These are phyloP conservation scores for Myriosclerotinia curreyana DNA, from an alignment of 2,329 filamentous ascomycete genomes.

Conservation along the genomic window DNA sequence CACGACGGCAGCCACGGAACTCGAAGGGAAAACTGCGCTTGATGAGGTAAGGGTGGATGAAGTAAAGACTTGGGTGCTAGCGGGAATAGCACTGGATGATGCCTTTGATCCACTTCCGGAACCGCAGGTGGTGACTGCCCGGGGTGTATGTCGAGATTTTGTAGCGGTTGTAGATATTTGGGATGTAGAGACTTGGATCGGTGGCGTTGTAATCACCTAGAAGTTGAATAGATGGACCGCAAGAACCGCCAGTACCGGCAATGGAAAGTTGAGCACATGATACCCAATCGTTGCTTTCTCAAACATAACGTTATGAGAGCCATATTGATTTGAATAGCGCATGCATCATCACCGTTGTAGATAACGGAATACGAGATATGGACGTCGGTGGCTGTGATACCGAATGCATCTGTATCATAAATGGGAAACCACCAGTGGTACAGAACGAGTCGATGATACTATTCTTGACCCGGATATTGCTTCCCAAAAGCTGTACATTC, in stretches of 20 bases:
- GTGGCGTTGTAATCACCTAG: slow-evolving; percentile 31
- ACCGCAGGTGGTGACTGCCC: slow-evolving; percentile 27
- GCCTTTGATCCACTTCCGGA: neutral
- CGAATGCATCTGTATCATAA: slow-evolving; percentile 40
- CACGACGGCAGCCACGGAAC: neutral
- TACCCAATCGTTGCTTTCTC: no score
- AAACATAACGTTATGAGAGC: no score
- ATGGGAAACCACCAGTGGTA: slow-evolving; percentile 19
- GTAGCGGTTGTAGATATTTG: slow-evolving; percentile 31
- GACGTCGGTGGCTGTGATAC: slow-evolving; percentile 38
- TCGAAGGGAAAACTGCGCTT: neutral
- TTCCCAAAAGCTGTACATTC: slow-evolving; percentile 43
- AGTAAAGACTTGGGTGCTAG: neutral
- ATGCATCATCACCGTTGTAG: no score
- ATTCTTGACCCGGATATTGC: slow-evolving; percentile 43
- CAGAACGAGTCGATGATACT: slow-evolving; percentile 40
- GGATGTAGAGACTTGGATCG: slow-evolving; percentile 32
- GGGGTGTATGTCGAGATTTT: slow-evolving; percentile 29
- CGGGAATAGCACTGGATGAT: neutral
- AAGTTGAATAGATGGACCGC: slow-evolving; percentile 30
- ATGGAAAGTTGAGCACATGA: slow-evolving; percentile 34
- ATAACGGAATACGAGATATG: no score
- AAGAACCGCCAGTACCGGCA: slow-evolving; percentile 28
- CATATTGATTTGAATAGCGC: no score
- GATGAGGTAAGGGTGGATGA: neutral